phyloP scores from a whole-genome alignment of 2,329 filamentous ascomycete species.

The Boeremia exigua region DNA sequence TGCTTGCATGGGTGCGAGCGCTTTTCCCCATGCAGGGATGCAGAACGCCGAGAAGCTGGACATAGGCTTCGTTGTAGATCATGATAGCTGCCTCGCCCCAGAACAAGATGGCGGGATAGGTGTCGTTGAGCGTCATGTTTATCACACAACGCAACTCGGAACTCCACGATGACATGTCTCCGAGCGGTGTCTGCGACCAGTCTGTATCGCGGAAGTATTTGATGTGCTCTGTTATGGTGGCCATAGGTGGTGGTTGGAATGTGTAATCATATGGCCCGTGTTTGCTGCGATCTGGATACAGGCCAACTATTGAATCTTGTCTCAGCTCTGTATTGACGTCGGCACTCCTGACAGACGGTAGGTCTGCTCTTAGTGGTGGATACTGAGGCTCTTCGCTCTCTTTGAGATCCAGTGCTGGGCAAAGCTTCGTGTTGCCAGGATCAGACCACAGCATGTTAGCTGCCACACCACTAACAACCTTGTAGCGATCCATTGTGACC shows the following conservation, averaged over 20 bases:
- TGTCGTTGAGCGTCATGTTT: constrained; percentile 70
- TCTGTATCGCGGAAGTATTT: constrained; percentile 71
- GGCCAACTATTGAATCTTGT: background rate
- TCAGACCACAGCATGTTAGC: constrained; percentile 18
- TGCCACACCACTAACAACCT: constrained; percentile 39
- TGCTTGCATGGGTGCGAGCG: constrained; percentile 65
- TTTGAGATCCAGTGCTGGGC: background rate
- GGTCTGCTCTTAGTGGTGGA: constrained; percentile 31
- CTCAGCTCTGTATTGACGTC: constrained; percentile 1
- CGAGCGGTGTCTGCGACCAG: constrained; percentile 74
- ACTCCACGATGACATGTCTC: constrained; percentile 73
- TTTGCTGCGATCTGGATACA: constrained; percentile 3
- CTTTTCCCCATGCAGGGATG: constrained; percentile 66
- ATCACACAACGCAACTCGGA: constrained; percentile 74
- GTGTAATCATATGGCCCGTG: constrained; percentile 25
- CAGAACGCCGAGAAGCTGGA: constrained; percentile 33
- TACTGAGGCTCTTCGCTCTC: constrained; percentile 51
- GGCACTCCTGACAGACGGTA: background rate
- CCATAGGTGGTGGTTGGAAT: constrained; percentile 13
- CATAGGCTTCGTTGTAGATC: constrained; percentile 49
- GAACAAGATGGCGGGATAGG: constrained; percentile 66
- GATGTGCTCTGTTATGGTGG: constrained; percentile 68
- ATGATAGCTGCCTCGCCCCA: constrained; percentile 47
- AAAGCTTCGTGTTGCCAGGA: background rate
- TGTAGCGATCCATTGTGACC: constrained; percentile 28